Evolutionary conservation across 208 protist species (phyloP), one percentile per base, ranked within the genome.

Genomic region (Vickermania spadyakhi): DNA sequence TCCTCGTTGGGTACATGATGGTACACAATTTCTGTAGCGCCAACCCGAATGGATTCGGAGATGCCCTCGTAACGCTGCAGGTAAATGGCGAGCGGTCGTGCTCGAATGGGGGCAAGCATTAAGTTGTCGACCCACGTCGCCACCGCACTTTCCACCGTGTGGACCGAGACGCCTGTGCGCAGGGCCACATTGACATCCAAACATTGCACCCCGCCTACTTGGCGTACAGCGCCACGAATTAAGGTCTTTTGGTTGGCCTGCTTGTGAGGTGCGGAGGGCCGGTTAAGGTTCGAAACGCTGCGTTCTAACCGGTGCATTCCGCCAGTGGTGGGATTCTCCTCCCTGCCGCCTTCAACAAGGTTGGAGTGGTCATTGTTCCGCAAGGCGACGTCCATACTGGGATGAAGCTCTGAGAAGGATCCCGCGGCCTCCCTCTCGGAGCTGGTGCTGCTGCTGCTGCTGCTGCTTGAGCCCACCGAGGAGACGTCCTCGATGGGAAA

Each of bases 11-110:
- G 52, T 7, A 52, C 61, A 22, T 36, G 52, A 31, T 30, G 50
- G 31, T 66, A 56, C 11, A 68, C 41, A 18, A 42, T 22, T 45
- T 68, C 51, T 2, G 53, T 69, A 7, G 28, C 27, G 14, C 29
- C 66, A 5, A 83, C 22, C 23, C 72, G 73, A 36, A 81, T 51
- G 22, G 68, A 68, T 28, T 66, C 56, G 22, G 67, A 64, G 27
- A 86, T 73, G 51, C 75, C 81, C 30, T 79, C 75, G 62, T 86
- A 83, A 21, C 73, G 73, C 64, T 84, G 76, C 14, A 87, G 60
- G 41, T 71, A 87, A 57, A 87, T 63, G 22, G 62, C 78, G 51
- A 87, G 65, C 5, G 80, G 80, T 1, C 74, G 77, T 1, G 77
- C 75, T 57, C 82, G 81, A 50, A 81, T 66, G 11, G 81, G 81